Conservation (phyloP, 495 filamentous ascomycete genomes). For the Penicillium goetzii region DNA sequence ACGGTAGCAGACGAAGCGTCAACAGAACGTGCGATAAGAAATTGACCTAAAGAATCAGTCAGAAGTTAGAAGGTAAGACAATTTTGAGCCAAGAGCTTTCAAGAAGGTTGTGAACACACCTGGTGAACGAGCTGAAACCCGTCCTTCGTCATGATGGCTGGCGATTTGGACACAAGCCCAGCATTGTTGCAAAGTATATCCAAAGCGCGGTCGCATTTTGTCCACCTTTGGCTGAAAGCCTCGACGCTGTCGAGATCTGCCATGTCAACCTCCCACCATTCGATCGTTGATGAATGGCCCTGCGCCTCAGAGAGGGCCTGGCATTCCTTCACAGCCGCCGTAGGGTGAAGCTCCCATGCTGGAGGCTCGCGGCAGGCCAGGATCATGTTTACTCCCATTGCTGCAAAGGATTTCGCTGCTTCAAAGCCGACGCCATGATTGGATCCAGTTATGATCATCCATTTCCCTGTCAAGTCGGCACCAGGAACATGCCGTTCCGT, state of each 20-base stretch:
- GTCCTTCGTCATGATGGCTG: conserved; percentile 23
- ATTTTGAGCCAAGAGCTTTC: not conserved
- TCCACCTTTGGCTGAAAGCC: conserved; percentile 41
- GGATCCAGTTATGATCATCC: conserved; percentile 39
- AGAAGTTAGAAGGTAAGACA: not conserved
- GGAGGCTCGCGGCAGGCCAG: conserved; percentile 37
- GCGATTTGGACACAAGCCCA: conserved; percentile 12
- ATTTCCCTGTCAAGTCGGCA: conserved; percentile 31
- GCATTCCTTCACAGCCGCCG: conserved; percentile 24
- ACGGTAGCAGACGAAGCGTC: conserved; percentile 28
- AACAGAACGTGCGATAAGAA: conserved; percentile 31
- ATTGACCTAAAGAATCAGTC: conserved; percentile 24
- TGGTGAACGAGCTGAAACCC: conserved; percentile 34
- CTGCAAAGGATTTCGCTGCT: conserved; percentile 31
- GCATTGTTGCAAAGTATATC: conserved; percentile 38
- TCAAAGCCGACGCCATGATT: conserved; percentile 42
- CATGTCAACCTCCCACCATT: conserved; percentile 59
- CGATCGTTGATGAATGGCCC: conserved; percentile 37
- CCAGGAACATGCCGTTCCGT: conserved; percentile 20
- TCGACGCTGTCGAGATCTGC: conserved; percentile 47
- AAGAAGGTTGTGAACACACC: conserved; percentile 9
- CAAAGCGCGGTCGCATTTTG: conserved; percentile 15
- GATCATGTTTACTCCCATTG: conserved; percentile 35
- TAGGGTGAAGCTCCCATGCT: conserved; percentile 27
- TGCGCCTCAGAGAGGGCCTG: conserved; percentile 14